These are phyloP conservation scores for Psidium friedrichsthalianum DNA, from an alignment of 345 rosid species.

Conservation along the genomic window DNA sequence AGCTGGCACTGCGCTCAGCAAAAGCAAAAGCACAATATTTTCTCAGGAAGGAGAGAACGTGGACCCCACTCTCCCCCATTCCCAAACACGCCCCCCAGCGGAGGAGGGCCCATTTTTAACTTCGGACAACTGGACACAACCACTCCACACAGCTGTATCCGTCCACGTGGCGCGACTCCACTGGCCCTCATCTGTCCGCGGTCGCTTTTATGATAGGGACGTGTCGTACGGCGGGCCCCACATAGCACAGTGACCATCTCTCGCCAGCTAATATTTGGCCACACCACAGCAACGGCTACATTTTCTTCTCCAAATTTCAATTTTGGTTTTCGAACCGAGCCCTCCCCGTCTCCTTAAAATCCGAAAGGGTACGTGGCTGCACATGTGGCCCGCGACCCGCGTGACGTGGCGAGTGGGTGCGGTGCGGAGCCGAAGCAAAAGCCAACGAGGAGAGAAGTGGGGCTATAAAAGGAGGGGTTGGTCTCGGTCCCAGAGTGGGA, in stretches of 20 bases:
- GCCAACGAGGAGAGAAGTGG: background rate
- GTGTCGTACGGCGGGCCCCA: background rate
- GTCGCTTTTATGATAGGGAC: background rate
- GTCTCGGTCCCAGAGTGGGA: background rate
- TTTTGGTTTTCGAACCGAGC: background rate
- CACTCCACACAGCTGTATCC: background rate
- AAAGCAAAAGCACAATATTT: background rate
- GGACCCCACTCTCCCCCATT: background rate
- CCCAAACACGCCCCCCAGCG: background rate
- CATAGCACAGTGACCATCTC: background rate
- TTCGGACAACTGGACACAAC: background rate
- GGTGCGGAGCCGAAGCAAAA: background rate
- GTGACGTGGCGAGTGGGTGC: conserved; percentile 20
- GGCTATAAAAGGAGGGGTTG: background rate
- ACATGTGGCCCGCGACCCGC: conserved; percentile 13
- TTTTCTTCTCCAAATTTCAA: background rate
- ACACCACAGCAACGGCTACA: conserved; percentile 1
- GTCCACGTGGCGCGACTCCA: background rate
- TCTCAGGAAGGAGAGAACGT: background rate
- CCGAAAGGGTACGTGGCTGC: conserved; percentile 1
- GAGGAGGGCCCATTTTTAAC: conserved; percentile 5
- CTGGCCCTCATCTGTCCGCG: background rate
- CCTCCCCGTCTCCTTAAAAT: background rate
- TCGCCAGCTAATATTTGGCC: conserved; percentile 6
- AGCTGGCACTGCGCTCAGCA: background rate